Evolutionary conservation across 2,329 filamentous ascomycete genomes (phyloP), one percentile per base, ranked within the genome.

Genomic region (Ploettnerulaceae sp.): DNA sequence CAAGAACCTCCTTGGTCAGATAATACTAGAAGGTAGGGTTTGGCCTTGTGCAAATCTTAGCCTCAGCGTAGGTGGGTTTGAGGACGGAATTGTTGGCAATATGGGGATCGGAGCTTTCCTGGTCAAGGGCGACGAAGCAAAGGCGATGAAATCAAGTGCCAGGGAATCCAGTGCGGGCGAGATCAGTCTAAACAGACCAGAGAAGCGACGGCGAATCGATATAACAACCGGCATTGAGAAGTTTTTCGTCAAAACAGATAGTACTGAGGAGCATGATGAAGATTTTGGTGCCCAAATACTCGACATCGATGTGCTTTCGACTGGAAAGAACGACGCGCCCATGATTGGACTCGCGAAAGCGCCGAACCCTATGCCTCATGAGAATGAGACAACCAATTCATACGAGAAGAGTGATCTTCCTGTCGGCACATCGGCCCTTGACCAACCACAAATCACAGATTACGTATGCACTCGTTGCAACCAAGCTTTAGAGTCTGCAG

Each of bases 41-140:
- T 97, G 89, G 89, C 93, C 93, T 5, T 97, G 93, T 63, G 74
- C 81, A n/a, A 93, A 95, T 61, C 72, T 98, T 7, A 93, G 87
- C 48, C 69, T 97, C 35, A 90, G 85, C 54, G 88, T 97, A 18
- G 83, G 81, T n/a, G 90, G 89, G 0, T 96, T 97, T 55, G 90
- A 97, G 64, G 89, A 96, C 55, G 86, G 88, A 2, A 71, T 91
- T 48, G 80, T 76, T 31, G 85, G 87, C 4, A 97, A 95, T 61
- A 83, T 82, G 72, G 87, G 85, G 25, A 97, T 98, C 56, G 84
- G 85, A 34, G 75, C 79, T 1, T 97, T 96, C 61, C 72, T 98
- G n/a, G 71, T 95, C 20, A 84, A 84, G 68, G 82, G 82, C 26
- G 79, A 84, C 26, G 80, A 83, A 62, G 79, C 79, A 50, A 75